These are phyloP conservation scores for Podospora pseudocomata DNA, from an alignment of 495 filamentous ascomycete genomes.

Conservation along the genomic window DNA sequence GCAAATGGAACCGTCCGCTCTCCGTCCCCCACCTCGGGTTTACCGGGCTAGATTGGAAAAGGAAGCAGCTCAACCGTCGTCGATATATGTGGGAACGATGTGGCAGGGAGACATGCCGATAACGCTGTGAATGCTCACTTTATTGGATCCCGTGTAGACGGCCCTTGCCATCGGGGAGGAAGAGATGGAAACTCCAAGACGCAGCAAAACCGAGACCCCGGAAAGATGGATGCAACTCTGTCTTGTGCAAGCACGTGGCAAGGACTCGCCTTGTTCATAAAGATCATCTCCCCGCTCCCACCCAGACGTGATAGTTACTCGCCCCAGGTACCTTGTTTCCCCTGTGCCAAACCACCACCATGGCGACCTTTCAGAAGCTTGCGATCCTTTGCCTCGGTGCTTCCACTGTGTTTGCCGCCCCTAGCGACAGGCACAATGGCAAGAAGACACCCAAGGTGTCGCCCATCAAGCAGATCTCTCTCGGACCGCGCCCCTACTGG, in stretches of 20 bases:
- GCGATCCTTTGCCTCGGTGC: slow-evolving; percentile 11
- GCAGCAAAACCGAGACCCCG: background rate
- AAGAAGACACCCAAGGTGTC: slow-evolving; percentile 21
- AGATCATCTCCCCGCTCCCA: background rate
- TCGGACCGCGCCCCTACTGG: slow-evolving; percentile 57
- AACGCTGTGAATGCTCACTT: background rate
- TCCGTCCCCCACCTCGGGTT: background rate
- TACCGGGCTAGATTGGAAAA: background rate
- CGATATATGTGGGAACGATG: background rate
- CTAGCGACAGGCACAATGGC: slow-evolving; percentile 17
- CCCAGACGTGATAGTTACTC: background rate
- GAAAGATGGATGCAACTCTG: background rate
- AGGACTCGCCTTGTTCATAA: background rate
- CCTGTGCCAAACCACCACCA: slow-evolving; percentile 6
- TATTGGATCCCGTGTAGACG: background rate
- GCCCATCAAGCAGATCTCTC: slow-evolving; percentile 39
- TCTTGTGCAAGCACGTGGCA: background rate
- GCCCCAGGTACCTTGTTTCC: background rate
- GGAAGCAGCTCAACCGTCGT: background rate
- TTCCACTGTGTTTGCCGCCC: slow-evolving; percentile 23
- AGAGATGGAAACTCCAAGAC: background rate
- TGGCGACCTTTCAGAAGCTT: slow-evolving; percentile 10
- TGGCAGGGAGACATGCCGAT: background rate
- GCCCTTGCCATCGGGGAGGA: background rate
- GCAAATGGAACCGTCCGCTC: background rate